Base-by-base conservation (phyloP, 2,329 filamentous ascomycete genomes). In the Ophioceras dolichostomum region DNA sequence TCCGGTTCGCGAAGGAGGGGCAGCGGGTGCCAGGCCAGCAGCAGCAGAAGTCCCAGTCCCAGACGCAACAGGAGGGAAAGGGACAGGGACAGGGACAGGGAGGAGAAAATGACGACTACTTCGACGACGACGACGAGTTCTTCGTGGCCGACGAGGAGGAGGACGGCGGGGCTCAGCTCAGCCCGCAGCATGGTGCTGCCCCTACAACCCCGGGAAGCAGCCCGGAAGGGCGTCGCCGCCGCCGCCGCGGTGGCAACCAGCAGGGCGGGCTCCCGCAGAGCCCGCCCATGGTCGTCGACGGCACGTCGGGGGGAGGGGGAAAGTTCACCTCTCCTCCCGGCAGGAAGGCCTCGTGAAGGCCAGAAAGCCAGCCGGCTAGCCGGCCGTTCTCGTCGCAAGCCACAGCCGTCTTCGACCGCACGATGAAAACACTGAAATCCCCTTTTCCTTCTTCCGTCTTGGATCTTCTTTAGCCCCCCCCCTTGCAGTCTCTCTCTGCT, bases 201-300 rank as follows among this genome's bases (percentile, higher is more conserved):
- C n/a, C n/a, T n/a, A n/a, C n/a, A n/a, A n/a, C n/a, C n/a, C n/a
- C n/a, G 22, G 12, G 22, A 26, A 12, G 22, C 22, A 26, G 22
- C 8, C 22, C 22, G 8, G 22, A 26, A 12, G 8, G 22, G 22
- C 8, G 22, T 12, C 28, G n/a, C 19, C 19, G 21, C 27, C 35
- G 35, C 18, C 35, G 35, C 18, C 18, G 34, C 34, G 34, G 34
- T 17, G 20, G 10, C 34, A 26, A 20, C 26, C 31, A 31, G 22
- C 6, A 20, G 12, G 19, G 17, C 28, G 34, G 19, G 18, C 29
- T 17, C n/a, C 19, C 10, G 13, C 12, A 13, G 13, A 16, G 18
- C 17, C 35, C 18, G 13, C 33, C 39, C 16, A 34, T 44, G 10
- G 39, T 44, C 7, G 44, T 41, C 9, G 42, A 44, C 10, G 42